Percentiles rank a stretch among this genome's conserved stretches.
These are phyloP conservation scores for Lactarius vividus DNA, from an alignment of 768 basidiomycete species.

Conservation along the genomic window DNA sequence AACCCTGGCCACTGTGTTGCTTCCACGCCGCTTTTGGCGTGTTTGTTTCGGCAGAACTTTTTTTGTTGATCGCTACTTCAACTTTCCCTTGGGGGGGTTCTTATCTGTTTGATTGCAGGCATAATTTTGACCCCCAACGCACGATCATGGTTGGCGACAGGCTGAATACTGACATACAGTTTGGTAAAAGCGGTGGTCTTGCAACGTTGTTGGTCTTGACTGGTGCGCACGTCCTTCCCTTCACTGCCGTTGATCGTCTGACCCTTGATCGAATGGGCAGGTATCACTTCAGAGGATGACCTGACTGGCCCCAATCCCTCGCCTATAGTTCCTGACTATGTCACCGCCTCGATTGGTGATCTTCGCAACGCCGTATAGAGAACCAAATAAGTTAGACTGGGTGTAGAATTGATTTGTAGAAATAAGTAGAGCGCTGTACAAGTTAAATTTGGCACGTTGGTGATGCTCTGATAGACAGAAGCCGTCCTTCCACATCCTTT, in stretches of 20 bases:
- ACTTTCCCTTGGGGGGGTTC: background rate
- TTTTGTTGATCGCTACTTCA: slow-evolving; percentile 2
- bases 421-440: slow-evolving; percentile 6
- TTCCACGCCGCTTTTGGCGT: slow-evolving; percentile 1
- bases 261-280: slow-evolving; percentile 39
- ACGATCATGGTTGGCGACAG: slow-evolving; percentile 98
- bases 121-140: slow-evolving; percentile 77
- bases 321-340: slow-evolving; percentile 73
- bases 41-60: slow-evolving; percentile 9
- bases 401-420: slow-evolving; percentile 2
- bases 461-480: background rate
- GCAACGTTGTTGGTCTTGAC: slow-evolving; percentile 88
- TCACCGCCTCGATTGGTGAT: slow-evolving; percentile 81
- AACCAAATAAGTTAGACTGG: background rate
- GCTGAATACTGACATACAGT: slow-evolving; percentile 92
- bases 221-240: slow-evolving; percentile 48
- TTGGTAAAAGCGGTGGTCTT: slow-evolving; percentile 84
- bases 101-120: slow-evolving; percentile 43
- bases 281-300: slow-evolving; percentile 73
- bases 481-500: background rate
- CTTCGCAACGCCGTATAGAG: slow-evolving; percentile 39
- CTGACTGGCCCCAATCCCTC: slow-evolving; percentile 71
- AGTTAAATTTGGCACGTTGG: slow-evolving; percentile 12
- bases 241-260: slow-evolving; percentile 2
- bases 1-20: background rate